Percentiles rank a stretch among this genome's conserved stretches.
These are phyloP conservation scores for Phylloporus sp. DNA, from an alignment of 1,284 basidiomycete genomes.

Conservation along the genomic window DNA sequence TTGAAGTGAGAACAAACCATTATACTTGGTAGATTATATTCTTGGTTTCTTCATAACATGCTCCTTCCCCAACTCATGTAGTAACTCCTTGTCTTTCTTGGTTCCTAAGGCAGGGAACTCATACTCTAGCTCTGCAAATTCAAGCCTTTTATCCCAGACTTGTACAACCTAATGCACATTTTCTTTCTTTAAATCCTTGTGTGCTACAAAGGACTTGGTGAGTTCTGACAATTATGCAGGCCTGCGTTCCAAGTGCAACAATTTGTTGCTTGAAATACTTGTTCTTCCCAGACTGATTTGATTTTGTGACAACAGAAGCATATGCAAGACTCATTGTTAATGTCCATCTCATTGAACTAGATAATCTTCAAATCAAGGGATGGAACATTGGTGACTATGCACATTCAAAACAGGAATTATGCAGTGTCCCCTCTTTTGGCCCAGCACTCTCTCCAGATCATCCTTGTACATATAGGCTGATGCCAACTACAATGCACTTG, in stretches of 20 bases:
- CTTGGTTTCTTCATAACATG: slow-evolving; percentile 64
- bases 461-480: not conserved
- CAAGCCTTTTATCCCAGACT: slow-evolving; percentile 82
- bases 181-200: slow-evolving; percentile 80
- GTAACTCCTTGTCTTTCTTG: slow-evolving; percentile 82
- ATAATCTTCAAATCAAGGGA: slow-evolving; percentile 11
- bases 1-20: not conserved
- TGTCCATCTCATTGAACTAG: slow-evolving; percentile 91
- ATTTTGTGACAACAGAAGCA: slow-evolving; percentile 97
- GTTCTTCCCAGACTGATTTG: slow-evolving; percentile 94
- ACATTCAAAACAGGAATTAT: slow-evolving; percentile 86
- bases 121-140: slow-evolving; percentile 80
- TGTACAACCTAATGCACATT: slow-evolving; percentile 58
- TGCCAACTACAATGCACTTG: not conserved
- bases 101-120: slow-evolving; percentile 70
- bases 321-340: slow-evolving; percentile 92
- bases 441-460: slow-evolving; percentile 83
- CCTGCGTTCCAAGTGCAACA: slow-evolving; percentile 81
- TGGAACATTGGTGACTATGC: slow-evolving; percentile 28
- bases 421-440: slow-evolving; percentile 75
- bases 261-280: slow-evolving; percentile 87
- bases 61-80: slow-evolving; percentile 81
- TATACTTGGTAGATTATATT: slow-evolving; percentile 45
- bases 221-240: slow-evolving; percentile 76
- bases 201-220: slow-evolving; percentile 66